phyloP scores from a whole-genome alignment of 2,329 filamentous ascomycete species.

The Periglandula ipomoeae region DNA sequence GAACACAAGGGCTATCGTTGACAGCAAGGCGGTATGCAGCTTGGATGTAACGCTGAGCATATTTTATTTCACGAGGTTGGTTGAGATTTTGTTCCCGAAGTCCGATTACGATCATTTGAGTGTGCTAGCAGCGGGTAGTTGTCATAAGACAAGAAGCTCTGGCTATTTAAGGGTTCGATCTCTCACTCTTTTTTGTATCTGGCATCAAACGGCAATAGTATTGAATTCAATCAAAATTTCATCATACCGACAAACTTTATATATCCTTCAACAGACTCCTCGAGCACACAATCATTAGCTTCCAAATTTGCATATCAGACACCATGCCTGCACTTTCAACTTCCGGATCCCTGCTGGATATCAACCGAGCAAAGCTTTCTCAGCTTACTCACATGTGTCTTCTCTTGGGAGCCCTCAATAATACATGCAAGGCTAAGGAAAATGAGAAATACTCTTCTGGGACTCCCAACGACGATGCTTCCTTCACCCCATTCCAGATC shows the following conservation, averaged over 20 bases:
- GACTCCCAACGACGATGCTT: background rate
- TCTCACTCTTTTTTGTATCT: background rate
- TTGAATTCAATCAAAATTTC: background rate
- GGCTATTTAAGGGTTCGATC: background rate
- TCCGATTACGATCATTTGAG: background rate
- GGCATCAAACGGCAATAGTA: background rate
- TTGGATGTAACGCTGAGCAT: background rate
- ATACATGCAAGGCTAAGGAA: constrained; percentile 3
- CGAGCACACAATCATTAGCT: background rate
- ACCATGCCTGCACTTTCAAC: background rate
- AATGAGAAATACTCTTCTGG: constrained; percentile 10
- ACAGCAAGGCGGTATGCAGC: background rate
- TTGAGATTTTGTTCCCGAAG: background rate
- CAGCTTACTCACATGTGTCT: constrained; percentile 4
- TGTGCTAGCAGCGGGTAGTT: background rate
- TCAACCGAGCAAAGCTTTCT: background rate
- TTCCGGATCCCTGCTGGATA: background rate
- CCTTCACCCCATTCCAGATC: constrained; percentile 1
- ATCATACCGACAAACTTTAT: too few relatives aligned
- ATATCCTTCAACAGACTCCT: background rate
- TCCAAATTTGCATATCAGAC: background rate
- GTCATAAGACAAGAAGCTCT: background rate
- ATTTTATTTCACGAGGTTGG: background rate
- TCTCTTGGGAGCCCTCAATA: constrained; percentile 2
- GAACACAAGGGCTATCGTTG: too few relatives aligned